Conservation (phyloP, 805 yeast species). For the Saturnispora gosingensis region DNA sequence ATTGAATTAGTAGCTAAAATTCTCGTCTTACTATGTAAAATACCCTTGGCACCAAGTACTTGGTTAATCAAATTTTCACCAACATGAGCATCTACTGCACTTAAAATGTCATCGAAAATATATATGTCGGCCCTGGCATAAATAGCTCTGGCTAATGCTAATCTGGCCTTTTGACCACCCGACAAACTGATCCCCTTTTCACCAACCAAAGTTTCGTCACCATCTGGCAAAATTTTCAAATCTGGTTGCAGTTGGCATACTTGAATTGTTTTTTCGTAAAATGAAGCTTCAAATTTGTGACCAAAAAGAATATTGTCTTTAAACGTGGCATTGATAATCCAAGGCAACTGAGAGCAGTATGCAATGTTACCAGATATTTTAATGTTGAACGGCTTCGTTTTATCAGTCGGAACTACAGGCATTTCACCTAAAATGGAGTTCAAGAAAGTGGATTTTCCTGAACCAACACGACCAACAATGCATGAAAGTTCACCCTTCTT, state of each 20-base stretch:
- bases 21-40: conserved; percentile 42
- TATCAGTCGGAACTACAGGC: conserved; percentile 27
- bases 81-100: conserved; percentile 97
- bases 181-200: conserved; percentile 94
- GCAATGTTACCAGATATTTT: conserved; percentile 37
- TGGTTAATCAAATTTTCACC: conserved; percentile 69
- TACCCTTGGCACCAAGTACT: conserved; percentile 39
- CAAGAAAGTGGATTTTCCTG: conserved; percentile 55
- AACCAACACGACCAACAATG: conserved; percentile 57
- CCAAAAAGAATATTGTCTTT: conserved; percentile 88
- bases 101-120: conserved; percentile 81
- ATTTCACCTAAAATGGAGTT: conserved; percentile 48
- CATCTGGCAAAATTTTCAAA: conserved; percentile 70
- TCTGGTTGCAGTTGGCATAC: conserved; percentile 86
- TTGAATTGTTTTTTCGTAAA: conserved; percentile 67
- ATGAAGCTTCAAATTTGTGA: conserved; percentile 67
- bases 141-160: conserved; percentile 90
- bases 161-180: conserved; percentile 96
- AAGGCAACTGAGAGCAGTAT: conserved; percentile 67
- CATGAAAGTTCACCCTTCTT: conserved; percentile 45
- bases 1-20: conserved; percentile 52
- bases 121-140: conserved; percentile 90
- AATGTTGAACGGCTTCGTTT: conserved; percentile 14
- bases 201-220: conserved; percentile 88
- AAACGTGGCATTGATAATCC: conserved; percentile 94